Evolutionary conservation across 768 basidiomycete species (phyloP), one percentile per base, ranked within the genome.

Genomic region (Lentinula edodes): DNA sequence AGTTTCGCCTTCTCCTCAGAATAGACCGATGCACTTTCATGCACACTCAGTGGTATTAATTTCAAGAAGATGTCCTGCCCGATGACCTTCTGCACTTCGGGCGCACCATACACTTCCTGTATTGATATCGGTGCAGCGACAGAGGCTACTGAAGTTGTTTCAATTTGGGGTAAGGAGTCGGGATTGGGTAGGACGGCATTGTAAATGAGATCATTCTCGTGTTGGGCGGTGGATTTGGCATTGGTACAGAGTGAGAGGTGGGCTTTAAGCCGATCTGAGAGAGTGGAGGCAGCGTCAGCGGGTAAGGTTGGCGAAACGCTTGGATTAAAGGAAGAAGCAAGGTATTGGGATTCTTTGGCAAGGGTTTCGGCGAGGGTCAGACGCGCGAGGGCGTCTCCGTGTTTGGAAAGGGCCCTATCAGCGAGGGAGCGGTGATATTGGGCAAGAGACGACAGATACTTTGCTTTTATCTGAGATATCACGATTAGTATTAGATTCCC

Each of bases 1-100:
- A 92, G 70, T 73, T 99, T 98, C 20, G 96, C 97, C 76, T 98
- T 98, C 76, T 99, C 97, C 73, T 99, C 97, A 0, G 94, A 96
- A 73, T 99, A 99, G 13, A 99, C 87, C 62, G 89, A 91, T 13
- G 96, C 96, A 64, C 91, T 91, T 75, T 98, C 95, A 70, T 98
- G 95, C 6, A 99, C 94, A 66, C 90, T 91, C 48, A 99, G 77
- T 12, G 97, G 97, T 38, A 99, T 83, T 5, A 99, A 83, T 48
- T 87, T 82, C 63, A 86, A 71, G 73, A 99, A 99, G 58, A 98
- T 80, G 73, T 98, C 96, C 16, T 85, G 84, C 1, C 97, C 97
- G 66, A 99, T 97, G 52, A 94, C 84, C 76, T 91, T 93, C 72
- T 97, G 93, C 16, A 98, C 95, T 8, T 98, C 95, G 0, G 91